Evolutionary conservation across 495 filamentous ascomycete species (phyloP), one percentile per base, ranked within the genome.

Genomic region (Trichoderma parareesei): DNA sequence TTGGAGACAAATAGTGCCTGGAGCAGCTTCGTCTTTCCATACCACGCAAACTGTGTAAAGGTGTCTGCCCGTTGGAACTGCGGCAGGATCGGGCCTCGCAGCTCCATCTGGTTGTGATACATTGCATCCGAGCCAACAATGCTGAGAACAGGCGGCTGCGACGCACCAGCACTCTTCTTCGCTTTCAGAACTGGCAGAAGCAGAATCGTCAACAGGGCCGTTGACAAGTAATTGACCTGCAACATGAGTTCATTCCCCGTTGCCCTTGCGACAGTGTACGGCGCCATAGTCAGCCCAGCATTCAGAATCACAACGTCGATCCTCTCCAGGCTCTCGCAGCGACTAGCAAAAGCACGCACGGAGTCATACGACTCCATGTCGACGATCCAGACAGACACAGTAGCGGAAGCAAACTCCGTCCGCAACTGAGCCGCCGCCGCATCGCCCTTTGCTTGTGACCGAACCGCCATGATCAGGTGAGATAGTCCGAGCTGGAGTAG

Each of bases 401-500:
- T 71, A 35, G 70, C 73, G 2, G 67, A 71, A 5, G 76, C 71
- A 3, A 72, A 68, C n/a, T 73, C 76, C 0, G 68, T 67, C n/a
- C 70, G 72, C 4, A 79, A 68, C 7, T 69, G 67, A 5, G 64
- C 61, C 2, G 71, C 76, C 33, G 77, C 80, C 0, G 48, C 69
- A 27, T 79, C 67, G 4, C 82, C 83, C n/a, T 77, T 78, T 2
- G 67, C 38, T 2, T 72, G 63, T 55, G 78, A 79, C 10, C 83
- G 81, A 1, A 84, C 81, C n/a, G 72, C 83, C 1, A 86, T 71
- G 64, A 86, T 82, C 16, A 85, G 72, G 38, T 73, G 72, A 8
- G 46, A 43, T 5, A 75, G 68, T 35, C 70, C 70, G 14, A 78
- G 70, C 2, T 69, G 66, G 4, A 72, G 70, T 16, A 77, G 70